A percentile compares a stretch with the other conserved stretches of the same genome.
Evolutionary conservation across 495 filamentous ascomycete genomes (phyloP).

Genomic region (Trichoderma virens): DNA sequence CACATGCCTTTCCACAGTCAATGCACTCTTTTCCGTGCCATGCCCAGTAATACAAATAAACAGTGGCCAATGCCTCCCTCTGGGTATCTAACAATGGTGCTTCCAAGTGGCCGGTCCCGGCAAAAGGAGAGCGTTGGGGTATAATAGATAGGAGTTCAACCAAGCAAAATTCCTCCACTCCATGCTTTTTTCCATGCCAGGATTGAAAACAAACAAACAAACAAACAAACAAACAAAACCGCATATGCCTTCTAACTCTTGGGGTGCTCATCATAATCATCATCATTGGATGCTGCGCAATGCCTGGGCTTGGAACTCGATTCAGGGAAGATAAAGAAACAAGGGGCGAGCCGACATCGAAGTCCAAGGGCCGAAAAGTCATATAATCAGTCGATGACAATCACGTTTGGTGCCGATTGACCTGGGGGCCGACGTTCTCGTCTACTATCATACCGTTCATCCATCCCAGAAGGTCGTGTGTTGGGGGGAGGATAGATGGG

Average conservation of each 20-base stretch:
- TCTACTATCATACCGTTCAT: background rate
- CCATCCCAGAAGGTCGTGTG: background rate
- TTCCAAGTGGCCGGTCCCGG: background rate
- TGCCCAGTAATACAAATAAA: background rate
- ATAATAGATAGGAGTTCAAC: background rate
- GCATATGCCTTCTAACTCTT: background rate
- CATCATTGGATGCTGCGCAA: background rate
- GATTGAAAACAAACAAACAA: background rate
- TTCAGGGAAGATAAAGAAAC: background rate
- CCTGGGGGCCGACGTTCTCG: background rate
- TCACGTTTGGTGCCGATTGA: background rate
- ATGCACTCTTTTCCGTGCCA: background rate
- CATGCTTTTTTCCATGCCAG: background rate
- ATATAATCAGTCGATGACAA: slow-evolving; percentile 1
- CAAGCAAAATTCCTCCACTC: background rate
- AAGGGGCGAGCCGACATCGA: background rate
- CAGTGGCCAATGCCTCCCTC: background rate
- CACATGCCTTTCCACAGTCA: background rate
- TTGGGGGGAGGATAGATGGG: background rate
- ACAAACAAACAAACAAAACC: background rate
- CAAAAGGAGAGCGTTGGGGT: background rate
- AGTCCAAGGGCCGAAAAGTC: background rate
- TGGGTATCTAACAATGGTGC: background rate
- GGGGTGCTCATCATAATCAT: background rate
- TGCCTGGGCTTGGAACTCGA: background rate